Evolutionary conservation across 2,329 filamentous ascomycete genomes (phyloP).

Genomic region (Colletotrichum eremochloae): DNA sequence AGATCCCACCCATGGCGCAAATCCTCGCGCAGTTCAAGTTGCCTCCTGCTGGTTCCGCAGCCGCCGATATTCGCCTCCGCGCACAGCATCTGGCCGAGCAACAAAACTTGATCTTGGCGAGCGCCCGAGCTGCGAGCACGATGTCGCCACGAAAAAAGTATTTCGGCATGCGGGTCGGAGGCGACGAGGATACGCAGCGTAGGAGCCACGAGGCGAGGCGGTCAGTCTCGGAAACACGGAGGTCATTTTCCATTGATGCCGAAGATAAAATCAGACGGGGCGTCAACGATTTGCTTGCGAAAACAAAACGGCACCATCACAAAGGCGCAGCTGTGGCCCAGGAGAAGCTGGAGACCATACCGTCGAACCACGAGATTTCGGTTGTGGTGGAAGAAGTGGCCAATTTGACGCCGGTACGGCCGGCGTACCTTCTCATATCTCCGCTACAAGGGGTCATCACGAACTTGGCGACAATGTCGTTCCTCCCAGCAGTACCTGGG

Average conservation of each 20-base stretch:
- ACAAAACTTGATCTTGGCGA: conserved; percentile 64
- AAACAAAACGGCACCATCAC: conserved; percentile 51
- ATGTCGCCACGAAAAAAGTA: conserved; percentile 45
- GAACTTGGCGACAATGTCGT: conserved; percentile 72
- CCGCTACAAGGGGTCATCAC: conserved; percentile 73
- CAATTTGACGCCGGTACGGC: conserved; percentile 54
- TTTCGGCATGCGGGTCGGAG: conserved; percentile 63
- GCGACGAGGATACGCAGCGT: conserved; percentile 59
- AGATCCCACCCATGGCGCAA: conserved; percentile 73
- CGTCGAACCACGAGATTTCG: conserved; percentile 45
- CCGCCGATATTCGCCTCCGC: conserved; percentile 77
- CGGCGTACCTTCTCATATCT: conserved; percentile 76
- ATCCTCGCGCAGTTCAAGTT: conserved; percentile 72
- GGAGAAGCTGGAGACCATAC: conserved; percentile 43
- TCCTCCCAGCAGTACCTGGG: conserved; percentile 53
- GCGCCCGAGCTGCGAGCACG: conserved; percentile 50
- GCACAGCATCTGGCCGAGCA: conserved; percentile 77
- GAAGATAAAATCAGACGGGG: conserved; percentile 63
- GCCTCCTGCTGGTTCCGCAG: conserved; percentile 66
- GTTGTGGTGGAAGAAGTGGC: conserved; percentile 49
- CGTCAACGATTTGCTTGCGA: conserved; percentile 62
- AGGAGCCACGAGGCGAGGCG: conserved; percentile 55
- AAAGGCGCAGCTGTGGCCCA: conserved; percentile 19
- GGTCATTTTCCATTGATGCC: conserved; percentile 57
- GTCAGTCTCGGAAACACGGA: conserved; percentile 56